Base-by-base conservation (phyloP, 352 stramenopile genomes). In the Globisporangium cystogenes region DNA sequence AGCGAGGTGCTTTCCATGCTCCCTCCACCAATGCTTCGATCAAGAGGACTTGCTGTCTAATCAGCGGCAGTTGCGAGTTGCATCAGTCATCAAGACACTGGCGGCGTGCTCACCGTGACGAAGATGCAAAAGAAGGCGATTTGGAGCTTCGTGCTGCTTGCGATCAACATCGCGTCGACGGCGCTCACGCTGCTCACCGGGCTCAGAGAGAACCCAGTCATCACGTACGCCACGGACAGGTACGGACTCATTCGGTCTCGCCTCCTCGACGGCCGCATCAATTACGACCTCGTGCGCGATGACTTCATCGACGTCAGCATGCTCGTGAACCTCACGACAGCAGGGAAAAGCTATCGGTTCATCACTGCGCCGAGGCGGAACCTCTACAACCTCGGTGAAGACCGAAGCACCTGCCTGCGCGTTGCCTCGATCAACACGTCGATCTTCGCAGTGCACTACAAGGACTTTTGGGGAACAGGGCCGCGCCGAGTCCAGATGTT, bases 391-490 rank as follows among this genome's bases (percentile, higher is more conserved):
- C 33, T 82, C 0, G 61, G 48, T 0, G 60, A 76, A 26, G 71
- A 82, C 40, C 46, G 64, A 37, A 82, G 67, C 51, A 74, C 65
- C 3, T 82, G 71, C 29, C 11, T 71, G 20, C 68, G 68, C 8
- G 68, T 82, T 16, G 75, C 74, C 51, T 59, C 60, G 1, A 76
- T 82, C 31, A 79, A 76, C 33, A 63, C 62, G 15, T 65, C 64
- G 4, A 49, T 63, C 7, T 57, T 63, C 7, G 55, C 52, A 16
- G 31, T 68, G 24, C 64, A 77, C 42, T 82, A 64, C 24, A 59
- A 82, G 35, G 68, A 82, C 46, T 78, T 72, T 26, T 78, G 68
- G 71, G 71, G 71, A 1, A 69, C 51, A 11, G 64, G 64, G 4
- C 59, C 69, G 45, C 64, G 71, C 1, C 71, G 71, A 16, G 51